These are phyloP conservation scores for Corchorus capsularis DNA, from an alignment of 345 rosid species.

Conservation along the genomic window DNA sequence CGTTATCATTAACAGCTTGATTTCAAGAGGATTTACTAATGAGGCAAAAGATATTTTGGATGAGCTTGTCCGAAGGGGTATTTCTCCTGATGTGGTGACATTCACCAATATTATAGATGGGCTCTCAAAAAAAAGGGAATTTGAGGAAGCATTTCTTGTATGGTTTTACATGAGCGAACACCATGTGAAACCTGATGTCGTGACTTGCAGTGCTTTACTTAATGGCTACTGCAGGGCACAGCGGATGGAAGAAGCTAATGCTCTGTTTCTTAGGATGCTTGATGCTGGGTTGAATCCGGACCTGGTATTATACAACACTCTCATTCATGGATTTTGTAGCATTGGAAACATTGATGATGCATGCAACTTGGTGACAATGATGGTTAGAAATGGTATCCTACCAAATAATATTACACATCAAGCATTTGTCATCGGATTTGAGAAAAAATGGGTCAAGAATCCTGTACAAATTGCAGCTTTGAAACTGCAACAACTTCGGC, in stretches of 20 bases:
- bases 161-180: slow-evolving; percentile 53
- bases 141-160: slow-evolving; percentile 52
- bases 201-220: slow-evolving; percentile 52
- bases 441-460: slow-evolving; percentile 29
- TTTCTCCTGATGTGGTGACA: slow-evolving; percentile 44
- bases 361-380: slow-evolving; percentile 39
- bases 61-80: slow-evolving; percentile 48
- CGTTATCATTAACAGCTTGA: slow-evolving; percentile 47
- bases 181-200: slow-evolving; percentile 47
- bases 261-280: slow-evolving; percentile 45
- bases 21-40: slow-evolving; percentile 40
- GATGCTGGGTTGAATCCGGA: slow-evolving; percentile 48
- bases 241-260: slow-evolving; percentile 46
- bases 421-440: slow-evolving; percentile 47
- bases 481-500: slow-evolving; percentile 37
- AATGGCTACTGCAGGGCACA: slow-evolving; percentile 48
- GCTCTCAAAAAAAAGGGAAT: slow-evolving; percentile 38
- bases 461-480: slow-evolving; percentile 41
- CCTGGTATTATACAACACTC: slow-evolving; percentile 48
- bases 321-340: slow-evolving; percentile 50
- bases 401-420: slow-evolving; percentile 40
- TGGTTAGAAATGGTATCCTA: slow-evolving; percentile 46
- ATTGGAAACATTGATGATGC: slow-evolving; percentile 42
- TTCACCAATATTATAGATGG: slow-evolving; percentile 56
- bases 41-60: slow-evolving; percentile 46